These are phyloP conservation scores for Wallacemonas collosoma DNA, from an alignment of 208 protist species.

Conservation along the genomic window DNA sequence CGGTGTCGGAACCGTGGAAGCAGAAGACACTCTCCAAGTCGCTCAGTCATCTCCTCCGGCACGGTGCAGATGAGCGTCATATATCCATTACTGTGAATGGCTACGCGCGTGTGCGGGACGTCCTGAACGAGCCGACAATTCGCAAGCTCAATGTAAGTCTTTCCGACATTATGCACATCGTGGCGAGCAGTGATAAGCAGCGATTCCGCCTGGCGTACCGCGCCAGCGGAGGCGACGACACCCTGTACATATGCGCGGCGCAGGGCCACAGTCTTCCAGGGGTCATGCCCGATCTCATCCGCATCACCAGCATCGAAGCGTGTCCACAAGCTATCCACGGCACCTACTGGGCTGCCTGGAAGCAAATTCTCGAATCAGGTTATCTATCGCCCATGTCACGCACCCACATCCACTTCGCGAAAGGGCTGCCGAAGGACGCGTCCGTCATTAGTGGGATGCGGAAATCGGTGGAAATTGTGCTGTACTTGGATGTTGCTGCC, in stretches of 20 bases:
- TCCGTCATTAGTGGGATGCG: slow-evolving; percentile 91
- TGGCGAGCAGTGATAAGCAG: slow-evolving; percentile 72
- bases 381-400: slow-evolving; percentile 83
- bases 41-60: slow-evolving; percentile 71
- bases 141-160: slow-evolving; percentile 22
- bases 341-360: slow-evolving; percentile 70
- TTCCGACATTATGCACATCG: slow-evolving; percentile 44
- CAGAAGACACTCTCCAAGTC: slow-evolving; percentile 49
- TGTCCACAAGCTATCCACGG: slow-evolving; percentile 72
- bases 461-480: slow-evolving; percentile 48
- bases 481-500: slow-evolving; percentile 78
- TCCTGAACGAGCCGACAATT: slow-evolving; percentile 37
- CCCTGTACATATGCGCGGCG: slow-evolving; percentile 72
- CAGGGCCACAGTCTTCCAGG: slow-evolving; percentile 84
- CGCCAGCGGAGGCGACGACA: slow-evolving; percentile 21
- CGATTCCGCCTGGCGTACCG: slow-evolving; percentile 64
- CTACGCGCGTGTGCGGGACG: slow-evolving; percentile 54
- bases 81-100: slow-evolving; percentile 65
- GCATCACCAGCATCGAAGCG: slow-evolving; percentile 33
- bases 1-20: slow-evolving; percentile 2
- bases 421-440: slow-evolving; percentile 37
- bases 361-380: slow-evolving; percentile 58
- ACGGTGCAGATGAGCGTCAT: slow-evolving; percentile 55
- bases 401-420: slow-evolving; percentile 92
- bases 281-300: slow-evolving; percentile 53